A percentile compares a stretch with the other conserved stretches of the same genome.
Conservation (phyloP, 2,329 filamentous ascomycete species). For the Colletotrichum costaricense region DNA sequence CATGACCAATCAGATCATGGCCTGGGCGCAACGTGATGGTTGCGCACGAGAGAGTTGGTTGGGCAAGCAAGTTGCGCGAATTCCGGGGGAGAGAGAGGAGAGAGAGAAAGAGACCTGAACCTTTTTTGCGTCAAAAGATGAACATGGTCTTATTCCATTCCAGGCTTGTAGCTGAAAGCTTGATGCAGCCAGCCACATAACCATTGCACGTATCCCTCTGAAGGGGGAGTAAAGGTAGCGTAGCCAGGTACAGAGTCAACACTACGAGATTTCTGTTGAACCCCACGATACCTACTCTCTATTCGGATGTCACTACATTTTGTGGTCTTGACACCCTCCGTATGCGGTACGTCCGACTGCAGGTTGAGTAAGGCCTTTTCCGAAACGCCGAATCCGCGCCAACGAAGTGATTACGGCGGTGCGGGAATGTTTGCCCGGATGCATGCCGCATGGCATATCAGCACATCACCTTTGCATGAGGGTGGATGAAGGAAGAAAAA, state of each 20-base stretch:
- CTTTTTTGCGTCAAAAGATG: constrained; percentile 4
- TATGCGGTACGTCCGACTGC: background rate
- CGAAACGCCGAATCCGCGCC: background rate
- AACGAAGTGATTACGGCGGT: background rate
- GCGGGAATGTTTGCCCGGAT: constrained; percentile 15
- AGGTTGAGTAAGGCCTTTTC: background rate
- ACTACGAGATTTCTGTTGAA: background rate
- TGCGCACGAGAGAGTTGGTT: constrained; percentile 22
- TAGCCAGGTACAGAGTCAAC: background rate
- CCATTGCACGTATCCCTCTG: background rate
- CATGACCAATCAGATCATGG: constrained; percentile 35
- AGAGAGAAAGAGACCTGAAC: no score
- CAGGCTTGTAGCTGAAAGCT: background rate
- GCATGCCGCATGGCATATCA: constrained; percentile 1
- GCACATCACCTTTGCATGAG: background rate
- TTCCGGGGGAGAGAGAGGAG: constrained; percentile 10
- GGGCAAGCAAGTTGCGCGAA: constrained; percentile 20
- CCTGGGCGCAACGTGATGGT: constrained; percentile 38
- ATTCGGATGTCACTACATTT: constrained; percentile 21
- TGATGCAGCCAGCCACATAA: constrained; percentile 9
- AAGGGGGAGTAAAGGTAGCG: background rate
- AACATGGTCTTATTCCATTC: constrained; percentile 1
- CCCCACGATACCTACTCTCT: constrained; percentile 17
- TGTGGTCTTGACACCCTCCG: constrained; percentile 1
- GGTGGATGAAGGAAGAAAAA: background rate